A percentile compares a stretch with the other conserved stretches of the same genome.
Evolutionary conservation across 2,329 filamentous ascomycete species (phyloP).

Genomic region (Fusarium floridanum): DNA sequence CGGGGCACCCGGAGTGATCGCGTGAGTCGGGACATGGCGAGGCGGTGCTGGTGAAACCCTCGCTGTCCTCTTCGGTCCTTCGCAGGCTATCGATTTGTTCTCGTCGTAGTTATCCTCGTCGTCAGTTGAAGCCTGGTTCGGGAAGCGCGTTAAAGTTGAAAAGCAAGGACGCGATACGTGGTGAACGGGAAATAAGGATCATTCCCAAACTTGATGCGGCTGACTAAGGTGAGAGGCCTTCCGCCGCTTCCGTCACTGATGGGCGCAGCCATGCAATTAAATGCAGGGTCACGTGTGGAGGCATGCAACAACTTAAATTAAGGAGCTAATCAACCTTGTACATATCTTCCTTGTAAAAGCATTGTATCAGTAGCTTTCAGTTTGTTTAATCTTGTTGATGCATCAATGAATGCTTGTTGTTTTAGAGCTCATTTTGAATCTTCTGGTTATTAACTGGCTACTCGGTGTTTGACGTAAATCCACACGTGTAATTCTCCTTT

Average conservation of each 20-base stretch:
- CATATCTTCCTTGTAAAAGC: background rate
- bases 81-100: slow-evolving; percentile 2
- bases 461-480: background rate
- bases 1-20: slow-evolving; percentile 56
- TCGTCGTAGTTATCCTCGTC: slow-evolving; percentile 4
- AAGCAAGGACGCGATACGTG: slow-evolving; percentile 14
- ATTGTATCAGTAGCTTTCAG: background rate
- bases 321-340: slow-evolving; percentile 27
- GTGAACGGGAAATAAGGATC: background rate
- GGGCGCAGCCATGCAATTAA: background rate
- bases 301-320: slow-evolving; percentile 1
- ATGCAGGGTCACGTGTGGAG: background rate
- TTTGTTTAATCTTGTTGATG: background rate
- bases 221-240: background rate
- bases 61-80: slow-evolving; percentile 11
- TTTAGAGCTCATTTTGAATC: background rate
- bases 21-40: slow-evolving; percentile 53
- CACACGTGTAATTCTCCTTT: slow-evolving; percentile 40
- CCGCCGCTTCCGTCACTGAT: slow-evolving; percentile 2
- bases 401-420: background rate
- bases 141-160: slow-evolving; percentile 23
- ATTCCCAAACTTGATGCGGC: background rate
- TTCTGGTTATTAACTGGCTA: background rate
- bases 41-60: slow-evolving; percentile 13
- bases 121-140: slow-evolving; percentile 15